Conservation (phyloP, 352 stramenopile species). For the Phytophthora vignae region DNA sequence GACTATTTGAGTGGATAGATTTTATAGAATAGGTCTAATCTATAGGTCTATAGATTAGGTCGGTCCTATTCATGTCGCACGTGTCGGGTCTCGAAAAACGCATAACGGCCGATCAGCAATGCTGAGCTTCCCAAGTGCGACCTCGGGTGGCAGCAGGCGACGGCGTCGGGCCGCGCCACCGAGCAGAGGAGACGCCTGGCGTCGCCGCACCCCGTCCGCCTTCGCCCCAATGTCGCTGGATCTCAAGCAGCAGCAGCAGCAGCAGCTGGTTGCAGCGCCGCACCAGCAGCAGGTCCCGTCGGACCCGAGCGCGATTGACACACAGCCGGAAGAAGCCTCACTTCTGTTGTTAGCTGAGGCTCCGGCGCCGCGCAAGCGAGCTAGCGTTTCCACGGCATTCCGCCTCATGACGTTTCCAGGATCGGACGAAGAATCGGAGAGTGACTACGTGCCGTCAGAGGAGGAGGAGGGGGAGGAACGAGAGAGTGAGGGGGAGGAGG, state of each 20-base stretch:
- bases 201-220: background rate
- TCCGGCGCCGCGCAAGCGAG: background rate
- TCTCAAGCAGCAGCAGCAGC: conserved; percentile 8
- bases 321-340: background rate
- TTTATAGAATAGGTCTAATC: background rate
- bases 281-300: too few species aligned
- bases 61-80: background rate
- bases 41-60: background rate
- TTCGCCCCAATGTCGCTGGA: conserved; percentile 1
- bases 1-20: background rate
- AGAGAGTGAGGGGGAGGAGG: conserved; percentile 34
- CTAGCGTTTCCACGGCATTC: conserved; percentile 17
- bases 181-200: conserved; percentile 29
- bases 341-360: background rate
- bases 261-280: conserved; percentile 11
- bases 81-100: conserved; percentile 7
- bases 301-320: background rate
- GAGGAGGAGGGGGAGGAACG: conserved; percentile 39
- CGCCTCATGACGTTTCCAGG: conserved; percentile 25
- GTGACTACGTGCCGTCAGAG: conserved; percentile 15
- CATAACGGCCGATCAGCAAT: conserved; percentile 31
- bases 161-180: background rate
- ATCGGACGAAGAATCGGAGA: conserved; percentile 28
- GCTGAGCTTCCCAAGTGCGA: conserved; percentile 23
- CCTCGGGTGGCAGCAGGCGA: conserved; percentile 8